A percentile compares a stretch with the other conserved stretches of the same genome.
phyloP scores from a whole-genome alignment of 2,329 filamentous ascomycete genomes.

The Nigrospora sphaerica region DNA sequence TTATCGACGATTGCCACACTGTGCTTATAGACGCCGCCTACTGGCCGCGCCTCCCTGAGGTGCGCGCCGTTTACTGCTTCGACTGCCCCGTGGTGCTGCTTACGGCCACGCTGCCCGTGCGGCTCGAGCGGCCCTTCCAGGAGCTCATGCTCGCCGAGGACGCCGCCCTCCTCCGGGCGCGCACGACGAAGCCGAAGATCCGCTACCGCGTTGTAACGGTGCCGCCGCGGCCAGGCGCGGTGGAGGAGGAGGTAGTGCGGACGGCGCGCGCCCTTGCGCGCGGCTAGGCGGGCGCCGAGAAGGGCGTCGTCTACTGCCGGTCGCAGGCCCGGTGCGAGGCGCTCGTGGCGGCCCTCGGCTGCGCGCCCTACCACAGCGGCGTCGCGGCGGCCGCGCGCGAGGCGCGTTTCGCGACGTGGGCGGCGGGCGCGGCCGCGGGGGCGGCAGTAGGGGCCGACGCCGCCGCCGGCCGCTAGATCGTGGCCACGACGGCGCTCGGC shows the following conservation, averaged over 20 bases:
- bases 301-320: conserved; percentile 1
- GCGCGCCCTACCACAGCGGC: neutral
- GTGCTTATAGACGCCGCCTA: neutral
- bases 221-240: neutral
- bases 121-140: neutral
- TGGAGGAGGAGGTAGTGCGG: neutral
- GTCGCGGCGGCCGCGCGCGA: too few species aligned
- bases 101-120: conserved; percentile 1
- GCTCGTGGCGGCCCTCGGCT: neutral
- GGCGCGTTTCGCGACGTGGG: neutral
- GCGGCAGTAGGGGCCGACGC: too few species aligned
- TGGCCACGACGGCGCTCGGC: too few species aligned
- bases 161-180: neutral
- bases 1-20: conserved; percentile 1
- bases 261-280: neutral
- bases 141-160: neutral
- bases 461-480: too few species aligned
- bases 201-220: neutral
- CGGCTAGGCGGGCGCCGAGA: neutral
- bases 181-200: neutral
- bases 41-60: neutral
- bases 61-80: neutral
- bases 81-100: neutral
- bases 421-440: too few species aligned
- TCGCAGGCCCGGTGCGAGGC: neutral